Conservation (phyloP, 2,329 filamentous ascomycete species). For the Hypoxylon rubiginosum region DNA sequence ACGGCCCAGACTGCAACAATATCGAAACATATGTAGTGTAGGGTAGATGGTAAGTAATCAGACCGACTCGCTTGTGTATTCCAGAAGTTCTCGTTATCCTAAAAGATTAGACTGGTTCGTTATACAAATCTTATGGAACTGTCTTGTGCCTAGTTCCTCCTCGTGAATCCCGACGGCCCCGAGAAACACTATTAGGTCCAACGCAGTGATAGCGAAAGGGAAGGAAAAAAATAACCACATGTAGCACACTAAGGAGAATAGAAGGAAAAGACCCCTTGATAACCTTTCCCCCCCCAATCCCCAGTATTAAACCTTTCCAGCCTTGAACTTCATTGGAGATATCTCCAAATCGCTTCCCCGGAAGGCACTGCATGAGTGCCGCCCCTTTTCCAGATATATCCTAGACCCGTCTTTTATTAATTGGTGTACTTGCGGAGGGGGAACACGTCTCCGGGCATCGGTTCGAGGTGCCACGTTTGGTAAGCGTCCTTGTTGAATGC, state of each 20-base stretch:
- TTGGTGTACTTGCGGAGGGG: constrained; percentile 69
- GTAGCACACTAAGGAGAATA: constrained; percentile 9
- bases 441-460: constrained; percentile 71
- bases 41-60: background rate
- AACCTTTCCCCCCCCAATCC: background rate
- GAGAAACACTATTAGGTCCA: constrained; percentile 3
- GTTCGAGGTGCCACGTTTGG: constrained; percentile 70
- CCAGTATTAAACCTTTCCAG: constrained; percentile 17
- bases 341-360: constrained; percentile 17
- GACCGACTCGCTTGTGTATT: constrained; percentile 21
- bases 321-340: constrained; percentile 13
- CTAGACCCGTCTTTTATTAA: constrained; percentile 55
- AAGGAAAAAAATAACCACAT: background rate
- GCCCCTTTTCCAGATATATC: constrained; percentile 12
- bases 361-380: constrained; percentile 25
- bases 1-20: constrained; percentile 32
- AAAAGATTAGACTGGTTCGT: constrained; percentile 14
- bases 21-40: constrained; percentile 19
- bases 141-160: background rate
- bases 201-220: background rate
- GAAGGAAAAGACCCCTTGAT: background rate
- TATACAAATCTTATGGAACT: background rate
- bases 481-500: constrained; percentile 62
- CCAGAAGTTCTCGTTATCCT: background rate
- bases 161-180: background rate